A percentile compares a stretch with the other conserved stretches of the same genome.
Conservation (phyloP, 768 basidiomycete species). For the Gloeopeniophorella convolvens region DNA sequence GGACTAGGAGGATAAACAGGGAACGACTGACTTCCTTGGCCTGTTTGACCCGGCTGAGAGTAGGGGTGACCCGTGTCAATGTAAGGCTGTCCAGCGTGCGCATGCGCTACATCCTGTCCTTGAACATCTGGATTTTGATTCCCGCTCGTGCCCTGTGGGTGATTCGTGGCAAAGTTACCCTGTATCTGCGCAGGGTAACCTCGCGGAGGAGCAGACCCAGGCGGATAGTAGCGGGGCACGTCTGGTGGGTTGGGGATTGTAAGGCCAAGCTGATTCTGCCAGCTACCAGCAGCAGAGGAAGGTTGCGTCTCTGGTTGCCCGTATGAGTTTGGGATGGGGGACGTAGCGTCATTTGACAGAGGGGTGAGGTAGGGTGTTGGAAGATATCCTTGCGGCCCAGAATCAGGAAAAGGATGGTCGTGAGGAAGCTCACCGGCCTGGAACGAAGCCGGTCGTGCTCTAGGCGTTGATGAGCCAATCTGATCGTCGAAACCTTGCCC, state of each 20-base stretch:
- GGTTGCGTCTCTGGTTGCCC: conserved; percentile 8
- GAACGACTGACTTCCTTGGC: not conserved
- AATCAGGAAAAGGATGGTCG: not conserved
- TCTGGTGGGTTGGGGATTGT: conserved; percentile 22
- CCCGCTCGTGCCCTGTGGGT: conserved; percentile 13
- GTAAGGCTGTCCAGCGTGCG: not conserved
- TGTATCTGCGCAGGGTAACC: not conserved
- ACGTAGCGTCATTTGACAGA: not conserved
- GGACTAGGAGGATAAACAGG: not conserved
- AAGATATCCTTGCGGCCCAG: not conserved
- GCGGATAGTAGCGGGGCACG: conserved; percentile 8
- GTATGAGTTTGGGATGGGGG: conserved; percentile 3
- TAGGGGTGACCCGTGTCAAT: not conserved
- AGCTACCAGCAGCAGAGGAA: conserved; percentile 1
- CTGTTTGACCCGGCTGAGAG: not conserved
- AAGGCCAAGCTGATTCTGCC: conserved; percentile 10
- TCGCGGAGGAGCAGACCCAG: not conserved
- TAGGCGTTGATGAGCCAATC: not conserved
- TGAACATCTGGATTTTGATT: conserved; percentile 2
- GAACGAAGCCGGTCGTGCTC: not conserved
- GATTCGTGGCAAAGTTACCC: not conserved
- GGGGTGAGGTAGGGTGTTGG: not conserved
- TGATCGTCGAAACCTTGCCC: conserved; percentile 1
- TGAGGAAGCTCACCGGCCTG: not conserved
- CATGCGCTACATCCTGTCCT: not conserved